Conservation (phyloP, 129 eudicot species). For the sunflower (Helianthus annuus) region DNA sequence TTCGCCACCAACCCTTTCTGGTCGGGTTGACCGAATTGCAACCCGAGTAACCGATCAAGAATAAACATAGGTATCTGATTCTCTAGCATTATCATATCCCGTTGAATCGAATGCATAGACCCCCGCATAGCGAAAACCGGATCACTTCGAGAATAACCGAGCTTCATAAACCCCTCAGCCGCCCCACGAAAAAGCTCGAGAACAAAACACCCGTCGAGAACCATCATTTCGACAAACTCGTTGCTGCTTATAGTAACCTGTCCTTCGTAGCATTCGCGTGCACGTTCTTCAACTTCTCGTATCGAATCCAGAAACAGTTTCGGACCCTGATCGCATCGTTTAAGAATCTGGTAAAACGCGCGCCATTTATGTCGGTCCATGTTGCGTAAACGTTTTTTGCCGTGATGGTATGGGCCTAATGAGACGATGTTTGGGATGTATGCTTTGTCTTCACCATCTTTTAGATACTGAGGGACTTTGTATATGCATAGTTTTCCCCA, state of each 20-base stretch:
- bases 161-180: slow-evolving; percentile 53
- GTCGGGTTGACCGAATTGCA: slow-evolving; percentile 56
- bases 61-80: slow-evolving; percentile 83
- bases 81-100: slow-evolving; percentile 96
- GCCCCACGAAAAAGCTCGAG: slow-evolving; percentile 90
- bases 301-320: slow-evolving; percentile 54
- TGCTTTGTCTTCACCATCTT: slow-evolving; percentile 75
- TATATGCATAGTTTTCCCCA: slow-evolving; percentile 80
- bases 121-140: slow-evolving; percentile 90
- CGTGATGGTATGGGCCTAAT: slow-evolving; percentile 87
- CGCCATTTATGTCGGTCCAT: slow-evolving; percentile 98
- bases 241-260: slow-evolving; percentile 56
- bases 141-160: slow-evolving; percentile 74
- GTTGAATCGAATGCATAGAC: slow-evolving; percentile 79
- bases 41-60: slow-evolving; percentile 59
- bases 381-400: slow-evolving; percentile 44
- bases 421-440: slow-evolving; percentile 78
- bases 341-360: slow-evolving; percentile 60
- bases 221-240: slow-evolving; percentile 86
- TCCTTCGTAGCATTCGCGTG: slow-evolving; percentile 81
- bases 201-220: slow-evolving; percentile 80
- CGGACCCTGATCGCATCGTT: slow-evolving; percentile 58
- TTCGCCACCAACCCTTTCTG: slow-evolving; percentile 61
- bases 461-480: slow-evolving; percentile 64
- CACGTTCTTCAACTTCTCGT: slow-evolving; percentile 58